Conservation (phyloP, 1,139 yeast genomes). For the Suhomyces anneliseae region DNA sequence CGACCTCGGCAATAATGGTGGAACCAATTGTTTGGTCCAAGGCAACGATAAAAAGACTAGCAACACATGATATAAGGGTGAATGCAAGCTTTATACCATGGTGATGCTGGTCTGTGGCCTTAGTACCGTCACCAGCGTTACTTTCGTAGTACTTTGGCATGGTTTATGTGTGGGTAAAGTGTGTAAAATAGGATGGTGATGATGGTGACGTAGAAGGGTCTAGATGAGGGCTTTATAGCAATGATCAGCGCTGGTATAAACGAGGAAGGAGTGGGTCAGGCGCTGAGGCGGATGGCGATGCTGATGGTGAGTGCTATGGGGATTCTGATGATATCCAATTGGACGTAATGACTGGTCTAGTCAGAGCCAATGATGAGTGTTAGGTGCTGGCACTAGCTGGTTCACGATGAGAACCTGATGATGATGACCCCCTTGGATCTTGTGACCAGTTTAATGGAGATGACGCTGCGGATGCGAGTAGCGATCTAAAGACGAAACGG, state of each 20-base stretch:
- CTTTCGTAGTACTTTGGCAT: constrained; percentile 31
- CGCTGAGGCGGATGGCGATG: too few species aligned
- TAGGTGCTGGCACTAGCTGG: too few species aligned
- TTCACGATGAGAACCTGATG: too few species aligned
- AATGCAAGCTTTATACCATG: constrained; percentile 42
- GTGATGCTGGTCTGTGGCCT: constrained; percentile 48
- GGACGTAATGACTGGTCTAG: too few species aligned
- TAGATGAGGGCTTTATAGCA: not conserved
- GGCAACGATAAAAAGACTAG: constrained; percentile 60
- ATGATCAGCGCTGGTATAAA: not conserved
- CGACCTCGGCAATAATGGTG: constrained; percentile 57
- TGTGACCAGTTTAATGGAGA: not conserved
- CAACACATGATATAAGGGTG: constrained; percentile 47
- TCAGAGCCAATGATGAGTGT: too few species aligned
- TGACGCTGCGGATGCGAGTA: not conserved
- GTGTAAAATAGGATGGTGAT: not conserved
- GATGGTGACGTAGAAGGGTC: not conserved
- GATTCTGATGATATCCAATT: too few species aligned
- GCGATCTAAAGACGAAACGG: too few species aligned
- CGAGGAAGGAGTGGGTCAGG: too few species aligned
- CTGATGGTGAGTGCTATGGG: too few species aligned
- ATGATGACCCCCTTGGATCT: too few species aligned
- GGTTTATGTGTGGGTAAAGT: not conserved
- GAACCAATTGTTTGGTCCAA: constrained; percentile 68
- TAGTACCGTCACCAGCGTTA: constrained; percentile 62